Evolutionary conservation across 192 early-diverging fungal genomes (phyloP), one percentile per base, ranked within the genome.

Genomic region (Paraglomus occultum): DNA sequence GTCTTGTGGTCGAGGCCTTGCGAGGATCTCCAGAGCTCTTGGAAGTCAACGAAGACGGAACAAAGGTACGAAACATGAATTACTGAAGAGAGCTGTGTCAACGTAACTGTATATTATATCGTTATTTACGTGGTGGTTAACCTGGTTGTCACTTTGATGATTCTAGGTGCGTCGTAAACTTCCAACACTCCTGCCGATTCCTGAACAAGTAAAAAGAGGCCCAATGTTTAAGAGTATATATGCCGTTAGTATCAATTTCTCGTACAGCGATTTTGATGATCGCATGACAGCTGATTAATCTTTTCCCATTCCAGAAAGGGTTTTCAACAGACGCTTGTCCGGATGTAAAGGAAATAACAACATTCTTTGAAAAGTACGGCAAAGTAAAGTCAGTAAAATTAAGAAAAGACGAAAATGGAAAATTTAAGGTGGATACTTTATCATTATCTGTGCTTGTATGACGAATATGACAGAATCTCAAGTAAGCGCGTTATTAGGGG

Each of bases 1-100:
- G 61, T 15, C 58, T 78, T 47, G 78, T 87, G 51, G 74, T 86
- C 42, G 82, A 78, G 20, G 86, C 86, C 8, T 65, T 88, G 5
- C 75, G 78, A 38, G 79, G 81, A 71, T 85, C 77, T n/a, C 70
- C 74, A 46, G 73, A 76, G 15, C 22, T 87, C 64, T 67, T 86
- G 38, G 84, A 88, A 72, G 77, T 88, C 15, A 81, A 77, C 70
- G 85, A 77, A 10, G 74, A 78, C 50, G 74, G 70, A 7, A 51
- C 71, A 2, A 76, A 79, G 14, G 77, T 88, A 39, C 79, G 86
- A 73, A 77, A 84, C 65, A 83, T 79, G 71, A 70, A 31, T 31
- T 31, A 31, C 31, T 3, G 3, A 31, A 2, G 31, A 31, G 31
- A 31, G 31, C 31, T 1, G 3, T 31, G 31, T 31, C 31, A 31